Evolutionary conservation across 2,329 filamentous ascomycete species (phyloP), one percentile per base, ranked within the genome.

Genomic region (Herpotrichia juniperi): DNA sequence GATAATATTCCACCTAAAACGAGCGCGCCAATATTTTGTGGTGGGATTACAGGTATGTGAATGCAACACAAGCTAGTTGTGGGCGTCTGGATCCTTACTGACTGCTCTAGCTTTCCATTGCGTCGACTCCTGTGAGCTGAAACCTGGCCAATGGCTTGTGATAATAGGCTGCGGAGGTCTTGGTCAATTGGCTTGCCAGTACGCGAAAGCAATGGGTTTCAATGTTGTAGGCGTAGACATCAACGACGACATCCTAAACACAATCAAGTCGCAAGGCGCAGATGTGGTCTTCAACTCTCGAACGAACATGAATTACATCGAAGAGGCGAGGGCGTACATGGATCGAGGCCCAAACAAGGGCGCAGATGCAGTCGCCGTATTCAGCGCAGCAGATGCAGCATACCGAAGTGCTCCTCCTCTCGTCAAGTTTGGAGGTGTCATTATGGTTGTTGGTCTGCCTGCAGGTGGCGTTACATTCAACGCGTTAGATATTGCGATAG

Each of bases 1-100:
- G 63, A 75, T 35, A 28, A 37, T 9, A 54, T 68, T 53, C 63
- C 71, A 35, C 51, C 73, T 14, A 62, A 69, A 48, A 66, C 57
- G 7, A 61, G 69, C 4, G 66, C 75, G 22, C 74, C 77, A 10
- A 62, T 81, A 7, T 78, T 81, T 59, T 81, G 79, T 56, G 79
- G 78, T 2, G 79, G 79, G 1, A 74, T 80, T 48, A 80, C 79
- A n/a, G 74, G 65, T 61, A 37, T 5, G 52, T 14, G 4, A 12
- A 19, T 16, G 8, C 31, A 31, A 14, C 19, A 21, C 17, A n/a
- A 25, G 7, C 16, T 16, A 25, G 24, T 16, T 25, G 42, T 25
- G 16, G 16, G 4, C 12, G 31, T 31, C n/a, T 28, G 3, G 22
- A 42, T 16, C 21, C 17, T 30, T 31, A 25, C 24, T 35, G 26